Percentiles rank a stretch among this genome's conserved stretches.
Evolutionary conservation across 1,284 basidiomycete genomes (phyloP).

Genomic region (Ustilago bromivora): DNA sequence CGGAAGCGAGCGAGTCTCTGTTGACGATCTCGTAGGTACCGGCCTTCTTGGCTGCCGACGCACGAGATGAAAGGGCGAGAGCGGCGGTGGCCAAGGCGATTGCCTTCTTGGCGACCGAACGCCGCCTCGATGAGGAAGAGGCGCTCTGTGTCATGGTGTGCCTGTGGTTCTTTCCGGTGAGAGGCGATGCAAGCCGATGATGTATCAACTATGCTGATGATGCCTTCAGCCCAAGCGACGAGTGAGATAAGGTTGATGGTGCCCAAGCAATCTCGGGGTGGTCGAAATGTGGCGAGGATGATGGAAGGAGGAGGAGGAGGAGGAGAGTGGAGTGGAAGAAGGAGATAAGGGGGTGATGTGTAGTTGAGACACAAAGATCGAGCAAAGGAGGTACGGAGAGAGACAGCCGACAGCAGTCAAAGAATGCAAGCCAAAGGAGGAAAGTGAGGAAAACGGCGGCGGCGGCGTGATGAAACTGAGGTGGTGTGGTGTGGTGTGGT

Average conservation of each 20-base stretch:
- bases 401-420: neutral
- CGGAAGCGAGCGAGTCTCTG: constrained; percentile 63
- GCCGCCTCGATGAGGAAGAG: constrained; percentile 30
- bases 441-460: neutral
- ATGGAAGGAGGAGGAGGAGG: neutral
- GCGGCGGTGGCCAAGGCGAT: constrained; percentile 34
- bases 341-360: neutral
- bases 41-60: constrained; percentile 26
- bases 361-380: neutral
- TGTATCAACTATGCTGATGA: neutral
- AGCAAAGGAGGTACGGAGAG: neutral
- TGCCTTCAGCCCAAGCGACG: neutral
- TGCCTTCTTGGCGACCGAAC: constrained; percentile 33
- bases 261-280: neutral
- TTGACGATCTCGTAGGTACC: constrained; percentile 63
- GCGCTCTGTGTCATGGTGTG: constrained; percentile 27
- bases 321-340: neutral
- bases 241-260: neutral
- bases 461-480: neutral
- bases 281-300: no score
- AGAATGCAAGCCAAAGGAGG: neutral
- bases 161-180: neutral
- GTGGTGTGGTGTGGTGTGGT: neutral
- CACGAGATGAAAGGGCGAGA: constrained; percentile 36
- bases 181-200: neutral